Base-by-base conservation (phyloP, 2,329 filamentous ascomycete species). In the Fusarium fracticaudum region DNA sequence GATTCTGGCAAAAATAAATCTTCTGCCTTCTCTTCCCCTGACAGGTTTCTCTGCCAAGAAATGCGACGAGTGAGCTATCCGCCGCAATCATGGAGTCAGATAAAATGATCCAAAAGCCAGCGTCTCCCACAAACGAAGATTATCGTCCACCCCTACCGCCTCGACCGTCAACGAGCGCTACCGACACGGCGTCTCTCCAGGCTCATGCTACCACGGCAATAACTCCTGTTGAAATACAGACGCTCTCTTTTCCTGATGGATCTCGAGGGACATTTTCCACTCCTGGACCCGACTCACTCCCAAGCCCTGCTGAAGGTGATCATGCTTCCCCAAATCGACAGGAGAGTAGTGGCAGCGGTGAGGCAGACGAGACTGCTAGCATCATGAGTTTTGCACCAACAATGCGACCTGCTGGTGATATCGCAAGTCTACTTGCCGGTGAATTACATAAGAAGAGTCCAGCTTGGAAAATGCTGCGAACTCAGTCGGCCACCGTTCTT, bases 171-270 rank as follows among this genome's bases (percentile, higher is more conserved):
- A 82, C 81, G 33, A 83, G 79, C 48, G 75, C 81, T 45, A 54
- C 83, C 70, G 81, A 87, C 69, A 15, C 83, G 51, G 75, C 82
- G 82, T 72, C 83, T 81, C 79, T 86, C 62, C 86, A 85, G 72
- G 91, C 92, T 4, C 91, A 90, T 67, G 91, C 96, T 54, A 98
- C 95, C 8, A 98, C 95, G 2, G 95, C 95, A 15, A 80, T 98
- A 20, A 96, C 94, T 1, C 89, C 94, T 22, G 88, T 95, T 71
- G 95, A 96, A 75, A 92, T 95, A 63, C 92, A 94, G 76, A 94
- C 93, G 0, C 87, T 95, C 57, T 91, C 91, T 3, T 92, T 93
- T 72, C 91, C 90, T 17, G 93, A 94, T 80, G 91, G 90, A 67
- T 89, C 90, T 26, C 87, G 90, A 67, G 91, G 92, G 43, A 91